Evolutionary conservation across 176 grass and related monocot genomes (phyloP).

Genomic region (Panicum miliaceum): DNA sequence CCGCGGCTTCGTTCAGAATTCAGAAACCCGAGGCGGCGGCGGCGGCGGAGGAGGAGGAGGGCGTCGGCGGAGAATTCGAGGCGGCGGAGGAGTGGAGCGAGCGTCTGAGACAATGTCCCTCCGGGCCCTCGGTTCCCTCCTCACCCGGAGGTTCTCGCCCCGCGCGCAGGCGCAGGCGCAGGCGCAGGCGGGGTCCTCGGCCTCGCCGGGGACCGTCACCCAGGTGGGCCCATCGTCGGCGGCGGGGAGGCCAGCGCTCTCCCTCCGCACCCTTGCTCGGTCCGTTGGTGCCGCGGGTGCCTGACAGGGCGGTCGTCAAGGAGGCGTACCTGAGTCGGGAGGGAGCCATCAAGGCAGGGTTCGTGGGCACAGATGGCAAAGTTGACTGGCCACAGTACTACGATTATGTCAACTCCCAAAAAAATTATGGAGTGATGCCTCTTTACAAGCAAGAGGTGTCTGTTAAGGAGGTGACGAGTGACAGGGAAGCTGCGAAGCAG

Average conservation of each 20-base stretch:
- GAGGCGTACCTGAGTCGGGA: neutral
- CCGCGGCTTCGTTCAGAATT: no score
- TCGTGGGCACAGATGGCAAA: neutral
- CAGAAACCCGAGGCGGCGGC: no score
- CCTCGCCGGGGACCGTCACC: neutral
- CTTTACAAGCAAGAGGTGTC: neutral
- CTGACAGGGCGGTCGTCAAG: neutral
- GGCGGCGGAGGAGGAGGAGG: neutral
- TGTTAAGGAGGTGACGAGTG: neutral
- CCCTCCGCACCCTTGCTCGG: neutral
- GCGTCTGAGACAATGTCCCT: neutral
- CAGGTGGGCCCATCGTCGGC: neutral
- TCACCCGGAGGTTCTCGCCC: neutral
- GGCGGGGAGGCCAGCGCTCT: neutral
- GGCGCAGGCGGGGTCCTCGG: neutral
- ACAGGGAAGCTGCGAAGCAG: neutral
- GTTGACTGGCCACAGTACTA: no score
- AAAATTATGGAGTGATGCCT: neutral
- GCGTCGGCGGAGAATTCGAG: neutral
- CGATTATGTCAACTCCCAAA: neutral
- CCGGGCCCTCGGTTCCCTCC: neutral
- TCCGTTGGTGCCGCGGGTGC: neutral
- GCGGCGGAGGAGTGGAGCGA: neutral
- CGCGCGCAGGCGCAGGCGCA: neutral
- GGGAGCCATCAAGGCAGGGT: neutral